Evolutionary conservation across 352 stramenopile genomes (phyloP).

Genomic region (Pythium folliculosum): DNA sequence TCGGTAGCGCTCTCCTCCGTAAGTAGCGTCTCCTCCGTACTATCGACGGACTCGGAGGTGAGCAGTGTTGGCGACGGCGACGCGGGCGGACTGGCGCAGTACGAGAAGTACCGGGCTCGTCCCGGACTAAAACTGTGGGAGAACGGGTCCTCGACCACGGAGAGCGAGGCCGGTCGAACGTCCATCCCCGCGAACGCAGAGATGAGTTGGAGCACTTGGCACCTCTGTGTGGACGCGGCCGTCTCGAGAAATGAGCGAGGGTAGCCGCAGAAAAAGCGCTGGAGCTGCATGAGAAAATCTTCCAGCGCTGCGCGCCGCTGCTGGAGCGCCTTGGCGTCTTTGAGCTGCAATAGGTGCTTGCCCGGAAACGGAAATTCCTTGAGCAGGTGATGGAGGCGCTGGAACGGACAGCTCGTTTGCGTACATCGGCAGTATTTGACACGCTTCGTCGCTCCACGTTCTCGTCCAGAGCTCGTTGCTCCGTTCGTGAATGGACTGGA

Average conservation of each 20-base stretch:
- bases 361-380: constrained; percentile 59
- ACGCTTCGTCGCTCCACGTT: not conserved
- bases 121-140: not conserved
- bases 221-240: constrained; percentile 42
- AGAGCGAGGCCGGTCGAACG: constrained; percentile 1
- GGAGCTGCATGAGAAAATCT: constrained; percentile 45
- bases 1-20: not conserved
- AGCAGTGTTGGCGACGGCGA: not conserved
- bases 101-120: not conserved
- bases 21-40: not conserved
- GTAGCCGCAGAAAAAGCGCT: constrained; percentile 55
- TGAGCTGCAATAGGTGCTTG: constrained; percentile 48
- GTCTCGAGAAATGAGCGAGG: constrained; percentile 47
- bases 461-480: not conserved
- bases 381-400: constrained; percentile 41
- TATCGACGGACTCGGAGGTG: not conserved
- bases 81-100: not conserved
- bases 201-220: constrained; percentile 31
- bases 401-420: constrained; percentile 54
- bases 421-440: constrained; percentile 38
- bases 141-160: not conserved
- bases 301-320: constrained; percentile 49
- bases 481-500: not conserved
- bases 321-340: constrained; percentile 33
- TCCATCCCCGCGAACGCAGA: not conserved